A percentile compares a stretch with the other conserved stretches of the same genome.
Conservation (phyloP, 495 filamentous ascomycete genomes). For the Letharia columbiana region DNA sequence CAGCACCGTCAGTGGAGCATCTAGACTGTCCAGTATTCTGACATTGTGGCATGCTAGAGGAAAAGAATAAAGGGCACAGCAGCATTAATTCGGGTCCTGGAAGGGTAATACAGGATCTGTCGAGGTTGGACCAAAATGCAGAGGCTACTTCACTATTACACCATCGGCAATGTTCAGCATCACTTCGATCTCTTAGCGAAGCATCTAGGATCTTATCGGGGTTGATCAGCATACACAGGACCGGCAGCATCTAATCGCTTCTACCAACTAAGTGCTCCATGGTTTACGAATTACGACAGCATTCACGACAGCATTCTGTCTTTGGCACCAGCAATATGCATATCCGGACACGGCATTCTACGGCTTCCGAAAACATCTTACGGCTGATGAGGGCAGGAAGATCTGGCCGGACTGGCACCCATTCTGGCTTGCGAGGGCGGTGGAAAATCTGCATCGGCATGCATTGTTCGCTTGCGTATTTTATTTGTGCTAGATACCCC, state of each 20-base stretch:
- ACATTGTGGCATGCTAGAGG: too few relatives aligned
- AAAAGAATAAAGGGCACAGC: too few relatives aligned
- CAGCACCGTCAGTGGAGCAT: background rate
- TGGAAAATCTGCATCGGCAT: background rate
- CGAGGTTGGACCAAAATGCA: too few relatives aligned
- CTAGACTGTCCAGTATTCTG: background rate
- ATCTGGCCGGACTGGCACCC: background rate
- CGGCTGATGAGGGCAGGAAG: background rate
- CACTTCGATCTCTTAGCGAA: too few relatives aligned
- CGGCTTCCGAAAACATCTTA: background rate
- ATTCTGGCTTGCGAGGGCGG: background rate
- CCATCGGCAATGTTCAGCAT: too few relatives aligned
- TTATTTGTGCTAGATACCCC: background rate
- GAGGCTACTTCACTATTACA: too few relatives aligned
- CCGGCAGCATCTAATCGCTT: background rate
- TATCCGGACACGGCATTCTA: background rate
- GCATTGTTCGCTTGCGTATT: background rate
- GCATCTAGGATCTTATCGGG: too few relatives aligned
- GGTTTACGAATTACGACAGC: background rate
- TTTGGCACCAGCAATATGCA: conserved; percentile 2
- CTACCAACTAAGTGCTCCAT: background rate
- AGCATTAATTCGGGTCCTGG: too few relatives aligned
- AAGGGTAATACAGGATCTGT: background rate
- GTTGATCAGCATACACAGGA: background rate
- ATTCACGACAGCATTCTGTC: background rate